Evolutionary conservation across 2,329 filamentous ascomycete species (phyloP), one percentile per base, ranked within the genome.

Genomic region (Hypoxylon sp.): DNA sequence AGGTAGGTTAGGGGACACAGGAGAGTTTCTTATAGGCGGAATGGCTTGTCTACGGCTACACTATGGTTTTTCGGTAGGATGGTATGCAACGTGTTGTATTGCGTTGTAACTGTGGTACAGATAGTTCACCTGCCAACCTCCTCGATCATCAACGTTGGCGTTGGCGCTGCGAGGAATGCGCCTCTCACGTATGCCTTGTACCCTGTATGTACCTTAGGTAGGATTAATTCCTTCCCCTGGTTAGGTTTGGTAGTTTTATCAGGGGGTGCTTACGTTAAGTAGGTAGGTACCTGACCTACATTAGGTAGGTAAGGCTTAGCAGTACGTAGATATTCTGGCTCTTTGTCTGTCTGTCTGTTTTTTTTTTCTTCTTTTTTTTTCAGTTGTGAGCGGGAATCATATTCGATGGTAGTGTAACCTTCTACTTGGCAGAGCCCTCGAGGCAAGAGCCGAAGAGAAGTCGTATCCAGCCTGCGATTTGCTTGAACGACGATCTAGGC

Each of bases 121-220:
- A 51, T 28, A 64, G 57, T 64, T 67, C 64, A 64, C 64, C 64
- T 53, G 61, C 65, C 62, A 65, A 67, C 65, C 65, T 56, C 65
- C 58, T 62, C 53, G 50, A 41, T 59, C 20, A 19, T 24, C 19
- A 30, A 20, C 34, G 50, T 55, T 52, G 54, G 57, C 46, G 55
- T 51, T 46, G 41, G 44, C 44, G 30, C 50, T 50, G 57, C 37
- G 37, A 65, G 62, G 58, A 65, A 62, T 62, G 62, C 58, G 54
- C 30, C 24, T 51, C 48, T 52, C n/a, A 24, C 41, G 24, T 46
- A 15, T 22, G 22, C 8, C 22, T n/a, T 28, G 8, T 28, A 46
- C n/a, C 22, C n/a, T 28, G 15, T 24, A 24, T 46, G 30, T 46
- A 46, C 8, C 22, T 34, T 15, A 1, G 2, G 7, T 22, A 20